Evolutionary conservation across 805 yeast species (phyloP).

Genomic region (Ogataea allantospora): DNA sequence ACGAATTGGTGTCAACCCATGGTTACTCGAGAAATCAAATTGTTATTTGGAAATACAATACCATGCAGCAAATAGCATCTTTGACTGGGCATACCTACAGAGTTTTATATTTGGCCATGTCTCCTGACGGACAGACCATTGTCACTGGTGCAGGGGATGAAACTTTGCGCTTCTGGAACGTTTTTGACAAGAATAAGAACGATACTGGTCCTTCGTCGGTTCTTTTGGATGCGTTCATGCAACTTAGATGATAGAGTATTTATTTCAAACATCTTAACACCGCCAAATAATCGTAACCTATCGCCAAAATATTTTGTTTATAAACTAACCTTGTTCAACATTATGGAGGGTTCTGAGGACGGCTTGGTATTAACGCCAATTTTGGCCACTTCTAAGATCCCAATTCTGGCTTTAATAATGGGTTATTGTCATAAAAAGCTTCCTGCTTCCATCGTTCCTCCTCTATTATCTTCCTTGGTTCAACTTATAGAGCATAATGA

Average conservation of each 20-base stretch:
- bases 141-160: conserved; percentile 99
- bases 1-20: conserved; percentile 91
- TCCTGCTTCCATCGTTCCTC: conserved; percentile 38
- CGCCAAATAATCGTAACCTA: neutral
- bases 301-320: conserved; percentile 2
- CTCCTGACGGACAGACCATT: conserved; percentile 95
- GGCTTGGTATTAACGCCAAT: conserved; percentile 35
- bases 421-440: conserved; percentile 43
- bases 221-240: conserved; percentile 71
- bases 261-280: neutral
- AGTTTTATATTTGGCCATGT: conserved; percentile 82
- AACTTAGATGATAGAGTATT: conserved; percentile 46
- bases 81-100: conserved; percentile 93
- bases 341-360: conserved; percentile 12
- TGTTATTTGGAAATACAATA: conserved; percentile 90
- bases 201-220: conserved; percentile 61
- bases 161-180: conserved; percentile 92
- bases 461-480: conserved; percentile 42
- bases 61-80: conserved; percentile 89
- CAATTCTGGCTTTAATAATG: conserved; percentile 46
- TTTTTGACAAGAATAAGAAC: conserved; percentile 72
- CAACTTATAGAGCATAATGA: conserved; percentile 38
- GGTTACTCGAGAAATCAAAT: conserved; percentile 91
- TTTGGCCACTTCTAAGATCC: conserved; percentile 55
- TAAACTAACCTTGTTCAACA: conserved; percentile 1